phyloP scores from a whole-genome alignment of 345 rosid species.

The Euphorbia pulcherrima region DNA sequence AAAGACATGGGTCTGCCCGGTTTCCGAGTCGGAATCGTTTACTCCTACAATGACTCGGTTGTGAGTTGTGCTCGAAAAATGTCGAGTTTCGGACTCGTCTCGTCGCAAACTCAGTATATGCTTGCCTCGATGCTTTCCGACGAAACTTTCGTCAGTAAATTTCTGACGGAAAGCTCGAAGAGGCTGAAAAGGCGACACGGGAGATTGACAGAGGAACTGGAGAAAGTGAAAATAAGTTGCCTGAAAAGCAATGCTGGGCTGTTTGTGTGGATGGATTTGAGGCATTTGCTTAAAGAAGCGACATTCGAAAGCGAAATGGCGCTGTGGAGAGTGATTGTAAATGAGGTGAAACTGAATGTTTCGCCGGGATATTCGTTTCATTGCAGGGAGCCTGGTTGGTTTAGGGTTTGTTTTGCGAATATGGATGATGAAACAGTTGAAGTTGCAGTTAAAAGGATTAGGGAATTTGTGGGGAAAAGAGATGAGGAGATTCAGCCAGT shows the following conservation, averaged over 20 bases:
- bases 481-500: background rate
- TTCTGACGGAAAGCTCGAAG: constrained; percentile 48
- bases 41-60: constrained; percentile 65
- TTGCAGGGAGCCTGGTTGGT: constrained; percentile 80
- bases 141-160: constrained; percentile 45
- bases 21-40: constrained; percentile 70
- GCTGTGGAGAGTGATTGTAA: constrained; percentile 58
- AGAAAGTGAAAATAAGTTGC: constrained; percentile 49
- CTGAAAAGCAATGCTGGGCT: constrained; percentile 60
- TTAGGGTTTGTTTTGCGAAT: constrained; percentile 84
- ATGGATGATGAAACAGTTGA: constrained; percentile 61
- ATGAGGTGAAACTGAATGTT: constrained; percentile 69
- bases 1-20: constrained; percentile 95
- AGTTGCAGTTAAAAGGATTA: constrained; percentile 56
- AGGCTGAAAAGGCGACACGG: constrained; percentile 47
- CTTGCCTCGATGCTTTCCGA: constrained; percentile 75
- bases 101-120: constrained; percentile 63
- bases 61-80: constrained; percentile 62
- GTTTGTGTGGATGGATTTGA: constrained; percentile 78
- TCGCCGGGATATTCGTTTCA: constrained; percentile 80
- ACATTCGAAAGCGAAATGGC: constrained; percentile 48
- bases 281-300: constrained; percentile 44
- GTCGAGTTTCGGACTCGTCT: constrained; percentile 85
- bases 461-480: constrained; percentile 33
- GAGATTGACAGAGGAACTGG: constrained; percentile 43